Evolutionary conservation across 176 grass and related monocot species (phyloP), one percentile per base, ranked within the genome.

Genomic region (Juncus effusus): DNA sequence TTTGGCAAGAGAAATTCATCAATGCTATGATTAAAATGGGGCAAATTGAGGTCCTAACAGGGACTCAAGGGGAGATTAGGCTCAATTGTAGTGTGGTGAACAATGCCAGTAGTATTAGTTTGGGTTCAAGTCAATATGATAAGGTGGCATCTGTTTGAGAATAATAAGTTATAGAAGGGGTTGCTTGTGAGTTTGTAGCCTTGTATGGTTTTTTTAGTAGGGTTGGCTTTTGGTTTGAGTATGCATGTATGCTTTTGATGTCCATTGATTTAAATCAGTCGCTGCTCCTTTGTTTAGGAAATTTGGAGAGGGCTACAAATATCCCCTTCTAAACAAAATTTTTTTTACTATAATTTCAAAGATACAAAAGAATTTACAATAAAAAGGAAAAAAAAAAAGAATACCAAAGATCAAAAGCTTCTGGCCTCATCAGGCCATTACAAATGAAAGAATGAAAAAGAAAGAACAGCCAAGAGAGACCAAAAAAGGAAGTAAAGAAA

Each of bases 21-120:
- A 83, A 75, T 70, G 38, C 83, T 50, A 87, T 91, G 87, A 81
- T 86, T 0, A 91, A 86, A 78, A 91, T 91, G 87, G 83, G 87
- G 15, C 14, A 56, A 42, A 87, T 87, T 64, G 69, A 91, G 69
- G 88, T 91, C 47, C n/a, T 78, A 9, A 91, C 88, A 4, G 83
- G 80, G 1, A 83, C 77, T 3, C 77, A 87, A 15, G 88, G 88
- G 2, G 78, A 94, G 69, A 77, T 94, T 42, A 82, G 89, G 71
- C 84, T 84, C 63, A 83, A 72, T 63, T 85, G 90, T 56, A 85
- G 84, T 63, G 84, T 84, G 54, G 70, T 84, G 51, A 92, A 87
- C 64, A 87, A 16, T 50, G 84, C 51, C 53, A 77, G 61, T 37
- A 11, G 41, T 56, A 10, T 51, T 51, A 69, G 5, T n/a, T 54